Percentiles rank a stretch among this genome's conserved stretches.
These are phyloP conservation scores for Dendryphion nanum DNA, from an alignment of 2,329 filamentous ascomycete genomes.

Conservation along the genomic window DNA sequence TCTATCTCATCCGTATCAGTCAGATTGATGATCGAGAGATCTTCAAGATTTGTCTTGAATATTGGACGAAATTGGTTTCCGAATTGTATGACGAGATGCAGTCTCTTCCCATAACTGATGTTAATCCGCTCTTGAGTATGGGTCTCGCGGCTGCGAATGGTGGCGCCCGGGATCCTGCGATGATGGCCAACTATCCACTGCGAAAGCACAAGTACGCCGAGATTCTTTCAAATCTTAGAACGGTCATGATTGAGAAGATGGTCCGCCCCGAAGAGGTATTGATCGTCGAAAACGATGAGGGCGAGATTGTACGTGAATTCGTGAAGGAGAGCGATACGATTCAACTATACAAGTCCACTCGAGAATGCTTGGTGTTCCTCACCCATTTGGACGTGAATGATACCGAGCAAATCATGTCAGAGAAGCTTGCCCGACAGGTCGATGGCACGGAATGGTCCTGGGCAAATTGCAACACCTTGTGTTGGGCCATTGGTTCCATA, in stretches of 20 bases:
- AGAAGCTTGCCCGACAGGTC: conserved; percentile 93
- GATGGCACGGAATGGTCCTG: conserved; percentile 97
- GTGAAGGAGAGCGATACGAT: conserved; percentile 99
- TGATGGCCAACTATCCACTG: conserved; percentile 87
- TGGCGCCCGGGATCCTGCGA: conserved; percentile 78
- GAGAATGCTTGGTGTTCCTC: conserved; percentile 94
- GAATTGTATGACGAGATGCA: conserved; percentile 99
- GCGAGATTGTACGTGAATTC: conserved; percentile 97
- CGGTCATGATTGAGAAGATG: conserved; percentile 99
- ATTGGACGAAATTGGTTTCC: conserved; percentile 98
- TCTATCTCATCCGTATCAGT: conserved; percentile 96
- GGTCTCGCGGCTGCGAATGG: conserved; percentile 67
- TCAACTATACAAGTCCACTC: conserved; percentile 97
- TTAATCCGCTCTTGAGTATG: conserved; percentile 85
- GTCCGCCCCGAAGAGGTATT: conserved; percentile 95
- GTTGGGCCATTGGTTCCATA: conserved; percentile 98
- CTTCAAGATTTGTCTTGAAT: conserved; percentile 98
- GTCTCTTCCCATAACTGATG: conserved; percentile 85
- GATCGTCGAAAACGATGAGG: conserved; percentile 99
- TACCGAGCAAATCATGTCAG: conserved; percentile 98
- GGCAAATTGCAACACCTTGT: conserved; percentile 99
- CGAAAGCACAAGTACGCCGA: conserved; percentile 98
- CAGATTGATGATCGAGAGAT: conserved; percentile 99
- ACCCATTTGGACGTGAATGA: conserved; percentile 97
- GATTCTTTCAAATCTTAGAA: conserved; percentile 86